Evolutionary conservation across 2,329 filamentous ascomycete species (phyloP).

Genomic region (Thermochaetoides dissita): DNA sequence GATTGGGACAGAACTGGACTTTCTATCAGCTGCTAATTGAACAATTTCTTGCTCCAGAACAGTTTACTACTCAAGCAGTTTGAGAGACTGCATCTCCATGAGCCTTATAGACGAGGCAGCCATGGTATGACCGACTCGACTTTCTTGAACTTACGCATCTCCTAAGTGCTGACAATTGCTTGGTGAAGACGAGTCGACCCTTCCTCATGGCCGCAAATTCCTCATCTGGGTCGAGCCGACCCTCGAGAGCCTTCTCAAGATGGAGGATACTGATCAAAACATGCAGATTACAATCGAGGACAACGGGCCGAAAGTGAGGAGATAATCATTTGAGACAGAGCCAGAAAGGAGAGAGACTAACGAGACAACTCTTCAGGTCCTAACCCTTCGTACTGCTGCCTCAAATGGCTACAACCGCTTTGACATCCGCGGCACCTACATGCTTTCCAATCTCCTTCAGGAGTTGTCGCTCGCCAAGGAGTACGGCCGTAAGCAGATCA

Average conservation of each 20-base stretch:
- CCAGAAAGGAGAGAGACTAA: neutral
- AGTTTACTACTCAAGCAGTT: slow-evolving; percentile 35
- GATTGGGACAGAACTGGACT: neutral
- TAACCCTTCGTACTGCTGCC: slow-evolving; percentile 69
- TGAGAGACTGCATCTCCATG: slow-evolving; percentile 35
- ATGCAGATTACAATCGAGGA: slow-evolving; percentile 98
- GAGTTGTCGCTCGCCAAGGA: slow-evolving; percentile 87
- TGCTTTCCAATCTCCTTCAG: slow-evolving; percentile 91
- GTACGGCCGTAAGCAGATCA: slow-evolving; percentile 75
- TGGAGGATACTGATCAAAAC: slow-evolving; percentile 88
- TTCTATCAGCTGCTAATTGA: neutral
- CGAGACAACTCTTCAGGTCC: slow-evolving; percentile 35
- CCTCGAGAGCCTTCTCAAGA: slow-evolving; percentile 60
- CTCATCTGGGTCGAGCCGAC: slow-evolving; percentile 78
- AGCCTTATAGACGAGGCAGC: slow-evolving; percentile 44
- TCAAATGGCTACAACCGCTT: slow-evolving; percentile 79
- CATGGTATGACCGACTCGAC: slow-evolving; percentile 31
- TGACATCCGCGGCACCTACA: slow-evolving; percentile 90
- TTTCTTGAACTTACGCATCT: neutral
- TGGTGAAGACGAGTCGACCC: slow-evolving; percentile 53
- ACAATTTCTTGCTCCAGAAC: slow-evolving; percentile 30
- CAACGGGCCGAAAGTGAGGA: slow-evolving; percentile 66
- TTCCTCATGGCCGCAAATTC: slow-evolving; percentile 58
- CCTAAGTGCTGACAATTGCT: neutral
- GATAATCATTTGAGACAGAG: neutral